Conservation (phyloP, 2,329 filamentous ascomycete species). For the Penicillium nordicum region DNA sequence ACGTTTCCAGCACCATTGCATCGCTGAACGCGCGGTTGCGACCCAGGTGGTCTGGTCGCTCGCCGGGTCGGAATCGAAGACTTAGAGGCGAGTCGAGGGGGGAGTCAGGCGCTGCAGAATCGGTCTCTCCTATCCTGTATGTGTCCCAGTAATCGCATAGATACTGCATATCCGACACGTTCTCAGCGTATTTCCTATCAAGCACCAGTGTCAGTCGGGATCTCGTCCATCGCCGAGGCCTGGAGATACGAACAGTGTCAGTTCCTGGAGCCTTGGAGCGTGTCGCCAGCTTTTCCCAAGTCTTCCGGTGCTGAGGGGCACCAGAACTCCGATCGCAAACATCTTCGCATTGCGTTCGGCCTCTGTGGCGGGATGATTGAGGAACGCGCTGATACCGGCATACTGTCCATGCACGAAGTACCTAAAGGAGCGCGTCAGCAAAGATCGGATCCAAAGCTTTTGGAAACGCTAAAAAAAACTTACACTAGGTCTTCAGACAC, state of each 20-base stretch:
- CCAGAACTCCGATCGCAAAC: conserved; percentile 84
- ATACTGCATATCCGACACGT: conserved; percentile 59
- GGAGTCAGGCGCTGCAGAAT: conserved; percentile 43
- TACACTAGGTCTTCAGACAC: conserved; percentile 76
- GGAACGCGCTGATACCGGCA: conserved; percentile 87
- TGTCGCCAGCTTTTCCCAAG: conserved; percentile 88
- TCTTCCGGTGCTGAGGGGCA: conserved; percentile 79
- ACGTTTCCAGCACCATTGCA: conserved; percentile 39
- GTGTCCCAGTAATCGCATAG: conserved; percentile 79
- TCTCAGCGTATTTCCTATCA: conserved; percentile 55
- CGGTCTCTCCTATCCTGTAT: conserved; percentile 37
- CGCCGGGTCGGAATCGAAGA: conserved; percentile 54
- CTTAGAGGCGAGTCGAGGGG: conserved; percentile 53
- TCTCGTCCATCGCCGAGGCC: neutral
- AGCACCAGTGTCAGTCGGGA: conserved; percentile 12
- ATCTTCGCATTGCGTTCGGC: conserved; percentile 83
- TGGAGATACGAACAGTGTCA: conserved; percentile 60
- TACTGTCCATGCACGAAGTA: conserved; percentile 87
- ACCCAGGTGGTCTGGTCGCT: conserved; percentile 27
- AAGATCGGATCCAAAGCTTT: neutral
- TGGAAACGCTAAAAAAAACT: conserved; percentile 2
- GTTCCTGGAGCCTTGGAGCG: conserved; percentile 68
- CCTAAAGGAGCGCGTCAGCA: conserved; percentile 43
- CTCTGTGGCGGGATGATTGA: conserved; percentile 76
- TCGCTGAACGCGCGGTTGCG: conserved; percentile 43